These are phyloP conservation scores for Auriculariales sp. DNA, from an alignment of 768 basidiomycete genomes.

Conservation along the genomic window DNA sequence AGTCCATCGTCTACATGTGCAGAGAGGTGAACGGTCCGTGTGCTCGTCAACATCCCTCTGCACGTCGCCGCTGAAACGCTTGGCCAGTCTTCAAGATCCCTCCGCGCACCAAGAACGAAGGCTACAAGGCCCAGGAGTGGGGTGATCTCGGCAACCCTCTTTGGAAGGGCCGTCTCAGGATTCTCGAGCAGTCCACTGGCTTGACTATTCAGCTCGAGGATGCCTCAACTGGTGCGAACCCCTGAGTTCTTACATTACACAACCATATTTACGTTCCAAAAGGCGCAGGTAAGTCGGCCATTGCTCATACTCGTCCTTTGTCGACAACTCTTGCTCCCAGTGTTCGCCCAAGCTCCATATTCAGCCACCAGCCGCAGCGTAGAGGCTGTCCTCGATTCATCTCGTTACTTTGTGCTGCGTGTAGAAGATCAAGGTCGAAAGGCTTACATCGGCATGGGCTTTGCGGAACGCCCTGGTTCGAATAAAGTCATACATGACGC, in stretches of 20 bases:
- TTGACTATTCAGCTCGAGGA: slow-evolving; percentile 74
- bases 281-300: slow-evolving; percentile 53
- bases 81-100: slow-evolving; percentile 79
- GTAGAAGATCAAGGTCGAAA: slow-evolving; percentile 78
- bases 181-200: slow-evolving; percentile 59
- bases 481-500: slow-evolving; percentile 51
- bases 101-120: slow-evolving; percentile 71
- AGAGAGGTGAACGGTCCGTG: slow-evolving; percentile 75
- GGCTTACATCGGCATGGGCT: slow-evolving; percentile 91
- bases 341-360: slow-evolving; percentile 81
- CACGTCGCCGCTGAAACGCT: slow-evolving; percentile 6
- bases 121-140: slow-evolving; percentile 88
- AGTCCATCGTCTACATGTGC: slow-evolving; percentile 81
- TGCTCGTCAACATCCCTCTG: slow-evolving; percentile 1
- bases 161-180: slow-evolving; percentile 85
- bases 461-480: slow-evolving; percentile 76
- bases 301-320: slow-evolving; percentile 5
- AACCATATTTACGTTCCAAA: not conserved
- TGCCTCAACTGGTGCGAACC: slow-evolving; percentile 50
- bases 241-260: not conserved
- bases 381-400: slow-evolving; percentile 93
- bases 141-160: slow-evolving; percentile 69
- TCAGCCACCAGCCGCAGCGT: slow-evolving; percentile 65
- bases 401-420: slow-evolving; percentile 85
- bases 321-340: slow-evolving; percentile 24